Conservation (phyloP, 495 filamentous ascomycete species). For the Talaromyces adpressus region DNA sequence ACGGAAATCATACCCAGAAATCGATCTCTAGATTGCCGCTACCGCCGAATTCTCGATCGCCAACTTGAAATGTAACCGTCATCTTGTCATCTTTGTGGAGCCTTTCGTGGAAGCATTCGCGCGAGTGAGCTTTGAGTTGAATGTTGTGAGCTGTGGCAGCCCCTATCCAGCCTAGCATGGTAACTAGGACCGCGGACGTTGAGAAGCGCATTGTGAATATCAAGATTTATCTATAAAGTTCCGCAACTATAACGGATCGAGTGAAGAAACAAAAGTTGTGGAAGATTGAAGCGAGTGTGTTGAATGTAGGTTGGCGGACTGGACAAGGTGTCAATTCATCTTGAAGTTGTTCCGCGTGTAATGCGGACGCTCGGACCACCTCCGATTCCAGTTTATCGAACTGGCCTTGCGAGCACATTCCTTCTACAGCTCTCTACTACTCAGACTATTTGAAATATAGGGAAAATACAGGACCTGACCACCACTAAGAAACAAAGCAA, state of each 20-base stretch:
- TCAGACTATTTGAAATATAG: background rate
- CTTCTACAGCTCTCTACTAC: background rate
- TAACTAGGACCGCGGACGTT: slow-evolving; percentile 45
- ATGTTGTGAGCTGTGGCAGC: slow-evolving; percentile 81
- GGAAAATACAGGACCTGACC: background rate
- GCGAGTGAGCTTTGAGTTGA: slow-evolving; percentile 79
- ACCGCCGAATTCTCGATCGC: slow-evolving; percentile 90
- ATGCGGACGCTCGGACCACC: slow-evolving; percentile 34
- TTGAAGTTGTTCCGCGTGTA: background rate
- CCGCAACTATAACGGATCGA: background rate
- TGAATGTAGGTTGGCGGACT: background rate
- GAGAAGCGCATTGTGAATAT: slow-evolving; percentile 47
- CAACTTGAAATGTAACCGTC: slow-evolving; percentile 98
- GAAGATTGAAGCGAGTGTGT: background rate
- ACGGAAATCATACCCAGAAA: slow-evolving; percentile 72
- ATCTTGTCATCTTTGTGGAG: slow-evolving; percentile 93
- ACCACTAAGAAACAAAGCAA: background rate
- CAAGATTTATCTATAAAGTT: background rate
- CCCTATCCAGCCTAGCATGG: slow-evolving; percentile 58
- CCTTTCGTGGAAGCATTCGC: slow-evolving; percentile 95
- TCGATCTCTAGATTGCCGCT: slow-evolving; percentile 94
- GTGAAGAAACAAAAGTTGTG: background rate
- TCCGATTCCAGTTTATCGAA: background rate
- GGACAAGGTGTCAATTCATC: slow-evolving; percentile 6
- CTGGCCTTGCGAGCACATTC: background rate